Evolutionary conservation across 106 monocot species (phyloP).

Genomic region (Hemerocallis citrina): DNA sequence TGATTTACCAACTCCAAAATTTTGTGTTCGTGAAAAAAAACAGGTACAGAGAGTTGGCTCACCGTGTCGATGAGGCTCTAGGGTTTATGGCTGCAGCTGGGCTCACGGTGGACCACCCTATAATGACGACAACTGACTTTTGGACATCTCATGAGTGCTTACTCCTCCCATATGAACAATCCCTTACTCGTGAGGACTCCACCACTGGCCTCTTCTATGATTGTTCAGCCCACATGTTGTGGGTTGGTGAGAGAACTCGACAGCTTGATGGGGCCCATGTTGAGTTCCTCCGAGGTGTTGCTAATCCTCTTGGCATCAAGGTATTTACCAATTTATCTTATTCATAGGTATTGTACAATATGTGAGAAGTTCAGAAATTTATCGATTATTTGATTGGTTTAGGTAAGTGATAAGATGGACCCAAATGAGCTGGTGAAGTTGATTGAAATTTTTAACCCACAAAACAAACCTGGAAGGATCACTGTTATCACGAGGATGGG

Average conservation of each 20-base stretch:
- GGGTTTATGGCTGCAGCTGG: constrained; percentile 70
- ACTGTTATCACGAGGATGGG: constrained; percentile 74
- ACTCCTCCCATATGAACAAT: constrained; percentile 66
- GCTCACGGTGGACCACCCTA: constrained; percentile 52
- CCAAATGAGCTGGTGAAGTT: constrained; percentile 55
- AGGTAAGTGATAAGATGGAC: constrained; percentile 70
- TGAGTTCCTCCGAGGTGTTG: constrained; percentile 78
- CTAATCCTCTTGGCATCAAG: constrained; percentile 81
- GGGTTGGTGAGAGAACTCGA: constrained; percentile 86
- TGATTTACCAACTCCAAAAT: no score
- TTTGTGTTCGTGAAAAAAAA: not conserved
- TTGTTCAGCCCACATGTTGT: constrained; percentile 81
- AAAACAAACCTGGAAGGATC: constrained; percentile 61
- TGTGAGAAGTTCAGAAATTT: no score
- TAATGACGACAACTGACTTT: constrained; percentile 66
- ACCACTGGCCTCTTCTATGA: constrained; percentile 64
- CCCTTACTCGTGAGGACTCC: constrained; percentile 66
- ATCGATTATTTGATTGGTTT: no score
- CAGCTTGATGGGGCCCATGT: constrained; percentile 89
- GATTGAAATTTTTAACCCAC: constrained; percentile 56
- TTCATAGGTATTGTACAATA: no score
- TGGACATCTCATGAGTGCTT: constrained; percentile 78
- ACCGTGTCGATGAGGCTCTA: constrained; percentile 58
- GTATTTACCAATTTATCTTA: constrained; percentile 18
- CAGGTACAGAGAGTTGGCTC: constrained; percentile 60